A percentile compares a stretch with the other conserved stretches of the same genome.
Conservation (phyloP, 805 yeast genomes). For the Kuraishia floccosa region DNA sequence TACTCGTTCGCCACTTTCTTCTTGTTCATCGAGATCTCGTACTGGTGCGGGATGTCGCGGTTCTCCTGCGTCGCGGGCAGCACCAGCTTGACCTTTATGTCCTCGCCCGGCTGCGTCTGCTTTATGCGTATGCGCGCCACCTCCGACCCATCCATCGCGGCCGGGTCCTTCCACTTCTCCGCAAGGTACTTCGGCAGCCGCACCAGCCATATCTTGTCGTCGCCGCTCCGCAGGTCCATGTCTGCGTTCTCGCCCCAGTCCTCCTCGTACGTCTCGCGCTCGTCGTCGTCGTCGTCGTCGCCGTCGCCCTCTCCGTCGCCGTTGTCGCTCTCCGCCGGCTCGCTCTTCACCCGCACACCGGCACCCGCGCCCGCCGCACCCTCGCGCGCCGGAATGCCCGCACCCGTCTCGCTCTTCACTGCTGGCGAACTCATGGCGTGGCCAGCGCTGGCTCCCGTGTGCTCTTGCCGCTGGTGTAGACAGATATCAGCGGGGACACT, state of each 20-base stretch:
- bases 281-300: constrained; percentile 15
- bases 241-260: constrained; percentile 59
- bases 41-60: constrained; percentile 66
- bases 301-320: constrained; percentile 10
- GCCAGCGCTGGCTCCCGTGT: too few species aligned
- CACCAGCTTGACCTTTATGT: constrained; percentile 42
- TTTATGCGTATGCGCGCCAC: constrained; percentile 73
- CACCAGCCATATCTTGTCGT: constrained; percentile 84
- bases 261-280: constrained; percentile 19
- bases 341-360: too few species aligned
- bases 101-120: constrained; percentile 17
- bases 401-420: neutral
- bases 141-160: constrained; percentile 55
- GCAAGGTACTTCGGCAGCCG: constrained; percentile 82
- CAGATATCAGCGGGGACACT: too few species aligned
- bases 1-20: constrained; percentile 76
- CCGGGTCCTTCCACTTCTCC: constrained; percentile 64
- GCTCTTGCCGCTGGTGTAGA: too few species aligned
- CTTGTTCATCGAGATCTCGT: constrained; percentile 69
- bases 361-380: neutral
- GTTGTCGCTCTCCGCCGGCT: too few species aligned
- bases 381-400: too few species aligned
- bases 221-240: constrained; percentile 50
- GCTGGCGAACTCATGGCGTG: neutral
- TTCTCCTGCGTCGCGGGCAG: constrained; percentile 37